Evolutionary conservation across 495 filamentous ascomycete genomes (phyloP).

Genomic region (Emericellopsis terricola): DNA sequence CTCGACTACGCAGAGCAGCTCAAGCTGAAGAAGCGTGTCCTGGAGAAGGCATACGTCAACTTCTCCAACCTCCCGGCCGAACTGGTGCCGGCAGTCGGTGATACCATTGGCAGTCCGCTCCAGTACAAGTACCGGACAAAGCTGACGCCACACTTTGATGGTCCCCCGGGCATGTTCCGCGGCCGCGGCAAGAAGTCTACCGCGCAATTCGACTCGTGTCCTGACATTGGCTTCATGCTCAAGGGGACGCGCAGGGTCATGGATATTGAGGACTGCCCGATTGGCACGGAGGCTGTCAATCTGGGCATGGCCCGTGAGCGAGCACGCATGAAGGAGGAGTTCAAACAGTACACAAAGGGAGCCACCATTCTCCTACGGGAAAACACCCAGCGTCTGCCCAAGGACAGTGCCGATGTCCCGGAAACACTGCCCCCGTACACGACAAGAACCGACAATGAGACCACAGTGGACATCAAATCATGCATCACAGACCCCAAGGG

Average conservation of each 20-base stretch:
- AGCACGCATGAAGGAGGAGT: conserved; percentile 46
- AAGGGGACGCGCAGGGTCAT: conserved; percentile 57
- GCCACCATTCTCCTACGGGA: conserved; percentile 84
- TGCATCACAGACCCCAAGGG: conserved; percentile 76
- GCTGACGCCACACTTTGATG: conserved; percentile 87
- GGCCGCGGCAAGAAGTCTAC: conserved; percentile 13
- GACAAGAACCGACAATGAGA: conserved; percentile 15
- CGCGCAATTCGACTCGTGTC: conserved; percentile 30
- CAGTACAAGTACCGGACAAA: conserved; percentile 93
- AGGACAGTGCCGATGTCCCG: conserved; percentile 2
- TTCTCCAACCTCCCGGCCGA: conserved; percentile 69
- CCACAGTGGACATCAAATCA: conserved; percentile 55
- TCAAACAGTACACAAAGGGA: conserved; percentile 55
- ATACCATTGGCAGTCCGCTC: conserved; percentile 78
- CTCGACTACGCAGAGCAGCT: conserved; percentile 77
- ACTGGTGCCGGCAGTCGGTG: conserved; percentile 53
- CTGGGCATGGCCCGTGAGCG: conserved; percentile 59
- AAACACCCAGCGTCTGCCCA: conserved; percentile 49
- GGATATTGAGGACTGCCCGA: conserved; percentile 95
- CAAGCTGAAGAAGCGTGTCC: conserved; percentile 61
- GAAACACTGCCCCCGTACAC: conserved; percentile 8
- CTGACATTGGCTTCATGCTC: conserved; percentile 77
- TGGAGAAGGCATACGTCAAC: conserved; percentile 82
- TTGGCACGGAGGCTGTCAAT: conserved; percentile 72
- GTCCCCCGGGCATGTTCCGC: conserved; percentile 28